These are phyloP conservation scores for Boehmeria nivea DNA, from an alignment of 306 rosid species.

Conservation along the genomic window DNA sequence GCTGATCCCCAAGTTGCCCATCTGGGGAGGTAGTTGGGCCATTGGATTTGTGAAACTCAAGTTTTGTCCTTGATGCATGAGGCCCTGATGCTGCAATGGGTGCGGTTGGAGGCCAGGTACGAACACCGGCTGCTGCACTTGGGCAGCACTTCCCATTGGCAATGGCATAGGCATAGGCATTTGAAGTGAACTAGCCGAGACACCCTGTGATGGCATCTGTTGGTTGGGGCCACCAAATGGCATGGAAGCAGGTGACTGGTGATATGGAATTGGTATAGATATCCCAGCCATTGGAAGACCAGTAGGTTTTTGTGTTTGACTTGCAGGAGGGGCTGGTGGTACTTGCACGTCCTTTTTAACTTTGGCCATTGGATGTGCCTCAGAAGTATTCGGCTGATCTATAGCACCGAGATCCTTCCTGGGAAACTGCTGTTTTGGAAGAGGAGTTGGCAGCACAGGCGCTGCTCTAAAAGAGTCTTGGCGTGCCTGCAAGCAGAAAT, in stretches of 20 bases:
- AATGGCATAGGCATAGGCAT: constrained; percentile 59
- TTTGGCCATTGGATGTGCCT: constrained; percentile 37
- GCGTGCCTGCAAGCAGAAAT: constrained; percentile 50
- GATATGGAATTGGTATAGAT: constrained; percentile 55
- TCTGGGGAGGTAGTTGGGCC: constrained; percentile 62
- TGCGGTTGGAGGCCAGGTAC: constrained; percentile 67
- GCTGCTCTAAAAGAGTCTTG: constrained; percentile 47
- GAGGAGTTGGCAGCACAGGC: constrained; percentile 56
- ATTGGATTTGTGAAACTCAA: constrained; percentile 57
- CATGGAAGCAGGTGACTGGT: constrained; percentile 58
- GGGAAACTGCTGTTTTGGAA: constrained; percentile 65
- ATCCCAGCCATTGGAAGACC: constrained; percentile 56
- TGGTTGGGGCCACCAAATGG: constrained; percentile 76
- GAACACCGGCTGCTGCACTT: constrained; percentile 66
- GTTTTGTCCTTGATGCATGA: constrained; percentile 65
- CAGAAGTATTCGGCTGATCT: constrained; percentile 46
- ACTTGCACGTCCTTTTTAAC: constrained; percentile 50
- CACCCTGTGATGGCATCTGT: constrained; percentile 76
- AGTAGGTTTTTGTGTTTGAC: constrained; percentile 66
- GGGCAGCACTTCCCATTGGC: constrained; percentile 64
- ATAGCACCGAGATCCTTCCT: constrained; percentile 53
- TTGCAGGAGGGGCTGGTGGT: constrained; percentile 34
- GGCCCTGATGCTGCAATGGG: constrained; percentile 70
- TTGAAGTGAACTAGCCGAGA: constrained; percentile 57
- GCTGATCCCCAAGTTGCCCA: constrained; percentile 62